phyloP scores from a whole-genome alignment of 1,284 basidiomycete species.

The Leccinum fallax region DNA sequence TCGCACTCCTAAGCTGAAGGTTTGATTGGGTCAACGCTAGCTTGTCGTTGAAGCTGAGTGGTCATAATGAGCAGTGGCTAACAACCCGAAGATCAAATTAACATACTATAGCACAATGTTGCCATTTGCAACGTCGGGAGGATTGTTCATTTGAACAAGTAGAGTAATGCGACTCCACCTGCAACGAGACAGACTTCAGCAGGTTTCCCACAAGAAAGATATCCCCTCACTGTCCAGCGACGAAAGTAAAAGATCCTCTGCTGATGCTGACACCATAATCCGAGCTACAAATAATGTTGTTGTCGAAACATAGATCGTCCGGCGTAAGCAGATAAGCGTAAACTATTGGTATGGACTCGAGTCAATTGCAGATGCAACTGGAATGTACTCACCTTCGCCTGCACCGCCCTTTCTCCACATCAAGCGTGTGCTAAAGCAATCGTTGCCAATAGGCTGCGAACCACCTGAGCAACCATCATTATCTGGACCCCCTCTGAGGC shows the following conservation, averaged over 20 bases:
- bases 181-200: background rate
- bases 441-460: conserved; percentile 53
- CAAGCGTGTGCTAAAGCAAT: conserved; percentile 69
- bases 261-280: conserved; percentile 71
- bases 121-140: conserved; percentile 56
- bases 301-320: conserved; percentile 43
- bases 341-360: background rate
- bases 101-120: conserved; percentile 58
- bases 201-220: background rate
- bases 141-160: conserved; percentile 61
- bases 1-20: conserved; percentile 53
- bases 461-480: conserved; percentile 67
- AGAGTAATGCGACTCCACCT: conserved; percentile 64
- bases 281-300: conserved; percentile 62
- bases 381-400: conserved; percentile 63
- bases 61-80: background rate
- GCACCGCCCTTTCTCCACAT: conserved; percentile 70
- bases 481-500: conserved; percentile 64
- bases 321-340: conserved; percentile 61
- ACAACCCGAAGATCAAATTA: background rate
- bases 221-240: conserved; percentile 53
- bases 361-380: conserved; percentile 4
- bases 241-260: conserved; percentile 70
- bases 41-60: conserved; percentile 55
- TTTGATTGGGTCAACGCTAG: conserved; percentile 51